Evolutionary conservation across 208 protist species (phyloP).

Genomic region (Leishmania arabica): DNA sequence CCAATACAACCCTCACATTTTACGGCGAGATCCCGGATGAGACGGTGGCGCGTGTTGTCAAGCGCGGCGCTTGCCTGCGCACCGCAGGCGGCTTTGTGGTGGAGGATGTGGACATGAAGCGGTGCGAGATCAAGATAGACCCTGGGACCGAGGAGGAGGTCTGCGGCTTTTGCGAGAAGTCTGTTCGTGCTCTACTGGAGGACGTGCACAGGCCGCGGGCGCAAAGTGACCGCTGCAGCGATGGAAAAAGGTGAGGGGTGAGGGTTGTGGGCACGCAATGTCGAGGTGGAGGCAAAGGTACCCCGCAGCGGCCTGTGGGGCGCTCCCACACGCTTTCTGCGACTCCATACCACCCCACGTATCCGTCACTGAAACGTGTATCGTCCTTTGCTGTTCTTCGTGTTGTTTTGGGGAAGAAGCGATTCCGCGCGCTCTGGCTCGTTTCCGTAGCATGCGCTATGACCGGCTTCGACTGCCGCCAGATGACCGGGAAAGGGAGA

Average conservation of each 20-base stretch:
- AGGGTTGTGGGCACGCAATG: not conserved
- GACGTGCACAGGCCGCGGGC: slow-evolving; percentile 3
- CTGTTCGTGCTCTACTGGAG: slow-evolving; percentile 33
- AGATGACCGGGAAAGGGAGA: not conserved
- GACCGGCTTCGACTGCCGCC: not conserved
- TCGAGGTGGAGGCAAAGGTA: not conserved
- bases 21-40: slow-evolving; percentile 53
- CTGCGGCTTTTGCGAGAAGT: slow-evolving; percentile 41
- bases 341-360: not conserved
- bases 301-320: not conserved
- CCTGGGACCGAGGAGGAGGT: slow-evolving; percentile 57
- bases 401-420: not conserved
- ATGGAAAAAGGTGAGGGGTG: not conserved
- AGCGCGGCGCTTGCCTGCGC: slow-evolving; percentile 47
- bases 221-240: not conserved
- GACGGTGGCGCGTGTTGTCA: slow-evolving; percentile 56
- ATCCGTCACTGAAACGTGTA: not conserved
- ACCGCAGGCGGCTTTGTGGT: slow-evolving; percentile 78
- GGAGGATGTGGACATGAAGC: slow-evolving; percentile 73
- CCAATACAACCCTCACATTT: slow-evolving; percentile 66
- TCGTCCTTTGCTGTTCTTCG: not conserved
- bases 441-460: not conserved
- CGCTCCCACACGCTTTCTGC: not conserved
- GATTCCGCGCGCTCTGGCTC: not conserved
- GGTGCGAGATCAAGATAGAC: slow-evolving; percentile 46